Evolutionary conservation across 2,329 filamentous ascomycete species (phyloP), one percentile per base, ranked within the genome.

Genomic region (Escovopsis sp.): DNA sequence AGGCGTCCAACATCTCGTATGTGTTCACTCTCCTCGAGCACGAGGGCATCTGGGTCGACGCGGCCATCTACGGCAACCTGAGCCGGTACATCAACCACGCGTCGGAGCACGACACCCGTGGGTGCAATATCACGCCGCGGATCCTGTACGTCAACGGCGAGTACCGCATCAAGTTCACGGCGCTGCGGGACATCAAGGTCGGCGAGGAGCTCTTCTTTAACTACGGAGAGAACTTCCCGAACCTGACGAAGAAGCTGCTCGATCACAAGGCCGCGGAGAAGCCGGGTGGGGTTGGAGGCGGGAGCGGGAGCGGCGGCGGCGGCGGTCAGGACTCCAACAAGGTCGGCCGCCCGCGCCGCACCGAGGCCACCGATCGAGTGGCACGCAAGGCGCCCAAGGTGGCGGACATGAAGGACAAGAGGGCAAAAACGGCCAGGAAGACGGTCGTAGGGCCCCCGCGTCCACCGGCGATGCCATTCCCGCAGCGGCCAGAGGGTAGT

Each of bases 1-100:
- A 70, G 37, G 57, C 65, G 31, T 68, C 70, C 16, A 70, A 71
- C 45, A 68, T 73, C 4, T 78, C 74, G n/a, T 84, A 75, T 38
- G 61, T 74, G 23, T 76, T 76, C 38, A 74, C 70, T 1, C 55
- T 76, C 2, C 55, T 75, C 13, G 70, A 75, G 39, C 60, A 68
- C 15, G 70, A 74, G 43, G 70, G 70, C 29, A 72, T 72, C 27
- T 75, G 70, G 71, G 69, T 90, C 14, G 84, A 90, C 49, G 77
- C 76, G 6, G 81, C 79, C 15, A 74, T 75, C 29, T 79, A 79
- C 43, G 83, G 83, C 34, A 90, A 88, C 51, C 76, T 87, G 43
- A 77, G 79, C 32, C 74, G 84, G 4, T 90, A 86, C 56, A 84
- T 90, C 53, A 90, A 92, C 53, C 81, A 88, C 46, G 76, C 79